Base-by-base conservation (phyloP, 2,329 filamentous ascomycete genomes). In the Pseudogymnoascus sp. region DNA sequence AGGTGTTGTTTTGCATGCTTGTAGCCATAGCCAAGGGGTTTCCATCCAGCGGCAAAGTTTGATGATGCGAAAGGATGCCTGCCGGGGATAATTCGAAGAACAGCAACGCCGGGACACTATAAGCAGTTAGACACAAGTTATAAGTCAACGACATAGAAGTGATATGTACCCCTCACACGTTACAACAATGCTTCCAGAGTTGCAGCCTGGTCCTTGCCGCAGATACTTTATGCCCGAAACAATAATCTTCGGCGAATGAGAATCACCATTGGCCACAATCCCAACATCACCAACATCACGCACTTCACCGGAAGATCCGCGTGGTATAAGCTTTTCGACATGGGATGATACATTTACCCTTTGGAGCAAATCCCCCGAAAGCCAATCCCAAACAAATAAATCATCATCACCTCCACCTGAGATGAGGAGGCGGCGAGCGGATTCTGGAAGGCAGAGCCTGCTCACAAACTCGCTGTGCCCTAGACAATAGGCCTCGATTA, bases 401-500 rank as follows among this genome's bases (percentile, higher is more conserved):
- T 87, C 82, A 63, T 87, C 79, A 68, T 97, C 93, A 3, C 93
- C 94, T 58, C 93, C 93, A 8, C 90, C 94, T 5, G 92, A 96
- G 33, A 97, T 76, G 31, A 99, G 80, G 1, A 88, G 67, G n/a
- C 85, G 79, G 2, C 79, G 79, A 24, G 78, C 75, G 60, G 74
- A 75, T 0, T 71, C 71, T 0, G 86, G 85, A 15, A 93, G 76
- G 68, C 86, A 88, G 44, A 99, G 77, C 62, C 84, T 85, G 75
- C 82, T 91, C 66, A 99, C 80, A 72, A 97, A 97, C 37, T 92
- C 84, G 60, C 81, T 85, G 74, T 99, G 94, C 3, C 92, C 93
- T 2, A 97, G 81, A 71, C 93, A 97, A 74, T 89, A 97, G 0
- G 81, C 81, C 74, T 97, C 92, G 65, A 97, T 95, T 63, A 97